Evolutionary conservation across 148 eudicot genomes (phyloP).

Genomic region (Fagopyrum homotropicum): DNA sequence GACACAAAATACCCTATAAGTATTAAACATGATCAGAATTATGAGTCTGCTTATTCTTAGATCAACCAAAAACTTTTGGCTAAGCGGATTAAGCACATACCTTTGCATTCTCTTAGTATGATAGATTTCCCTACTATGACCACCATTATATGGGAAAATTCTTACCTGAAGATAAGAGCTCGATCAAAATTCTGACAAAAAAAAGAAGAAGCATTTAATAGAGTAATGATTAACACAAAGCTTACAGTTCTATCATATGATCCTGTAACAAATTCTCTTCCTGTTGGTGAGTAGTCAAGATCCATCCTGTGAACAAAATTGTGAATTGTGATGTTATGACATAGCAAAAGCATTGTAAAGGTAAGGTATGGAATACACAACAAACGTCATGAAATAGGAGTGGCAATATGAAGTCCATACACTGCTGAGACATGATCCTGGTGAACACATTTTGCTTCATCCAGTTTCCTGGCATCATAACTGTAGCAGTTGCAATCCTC

Average conservation of each 20-base stretch:
- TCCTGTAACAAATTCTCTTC: conserved; percentile 98
- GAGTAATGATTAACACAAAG: conserved; percentile 2
- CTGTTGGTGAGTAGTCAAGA: conserved; percentile 96
- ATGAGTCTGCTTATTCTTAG: neutral
- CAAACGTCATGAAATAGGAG: neutral
- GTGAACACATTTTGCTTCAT: conserved; percentile 91
- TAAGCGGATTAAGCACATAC: conserved; percentile 20
- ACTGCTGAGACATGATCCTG: conserved; percentile 95
- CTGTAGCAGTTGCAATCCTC: conserved; percentile 95
- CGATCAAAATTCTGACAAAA: neutral
- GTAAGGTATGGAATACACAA: neutral
- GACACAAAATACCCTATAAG: conserved; percentile 57
- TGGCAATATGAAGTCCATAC: conserved; percentile 33
- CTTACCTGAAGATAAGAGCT: conserved; percentile 47
- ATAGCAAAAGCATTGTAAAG: conserved; percentile 2
- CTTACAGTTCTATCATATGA: conserved; percentile 95
- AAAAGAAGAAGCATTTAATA: conserved; percentile 3
- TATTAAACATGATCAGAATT: neutral
- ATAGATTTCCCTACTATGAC: conserved; percentile 94
- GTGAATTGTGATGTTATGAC: neutral
- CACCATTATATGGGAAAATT: conserved; percentile 79
- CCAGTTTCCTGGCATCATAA: conserved; percentile 72
- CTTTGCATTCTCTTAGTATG: conserved; percentile 99
- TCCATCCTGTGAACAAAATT: conserved; percentile 59
- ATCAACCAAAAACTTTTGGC: neutral